Evolutionary conservation across 2,329 filamentous ascomycete genomes (phyloP).

Genomic region (Botrytis tulipae): DNA sequence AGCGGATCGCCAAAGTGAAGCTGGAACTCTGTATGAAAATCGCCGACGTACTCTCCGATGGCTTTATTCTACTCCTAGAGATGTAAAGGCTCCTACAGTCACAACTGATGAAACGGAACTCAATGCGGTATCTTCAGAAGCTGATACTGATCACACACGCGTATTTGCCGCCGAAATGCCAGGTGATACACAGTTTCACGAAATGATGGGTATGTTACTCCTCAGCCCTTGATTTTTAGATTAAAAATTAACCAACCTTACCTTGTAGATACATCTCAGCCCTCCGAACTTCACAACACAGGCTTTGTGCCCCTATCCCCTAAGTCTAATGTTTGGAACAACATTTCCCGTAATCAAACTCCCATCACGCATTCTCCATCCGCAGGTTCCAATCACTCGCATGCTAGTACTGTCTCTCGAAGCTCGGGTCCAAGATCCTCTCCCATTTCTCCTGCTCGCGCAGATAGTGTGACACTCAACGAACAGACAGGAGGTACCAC

Average conservation of each 20-base stretch:
- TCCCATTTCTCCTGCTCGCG: slow-evolving; percentile 22
- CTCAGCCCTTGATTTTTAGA: slow-evolving; percentile 1
- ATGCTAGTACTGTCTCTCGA: slow-evolving; percentile 28
- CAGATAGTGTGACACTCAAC: slow-evolving; percentile 27
- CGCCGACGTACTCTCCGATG: slow-evolving; percentile 32
- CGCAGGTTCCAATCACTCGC: slow-evolving; percentile 22
- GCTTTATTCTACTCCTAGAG: slow-evolving; percentile 29
- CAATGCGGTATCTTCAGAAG: slow-evolving; percentile 20
- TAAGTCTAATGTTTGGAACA: slow-evolving; percentile 12
- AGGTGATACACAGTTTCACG: slow-evolving; percentile 35
- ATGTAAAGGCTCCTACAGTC: slow-evolving; percentile 35
- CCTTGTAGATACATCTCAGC: slow-evolving; percentile 31
- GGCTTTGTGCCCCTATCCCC: slow-evolving; percentile 24
- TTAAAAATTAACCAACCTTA: slow-evolving; percentile 1
- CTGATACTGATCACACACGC: slow-evolving; percentile 27
- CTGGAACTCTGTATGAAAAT: slow-evolving; percentile 31
- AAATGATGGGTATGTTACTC: slow-evolving; percentile 37
- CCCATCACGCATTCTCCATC: slow-evolving; percentile 23
- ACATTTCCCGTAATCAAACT: slow-evolving; percentile 5
- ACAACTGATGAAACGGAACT: slow-evolving; percentile 34
- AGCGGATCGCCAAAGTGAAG: slow-evolving; percentile 29
- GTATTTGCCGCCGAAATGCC: slow-evolving; percentile 29
- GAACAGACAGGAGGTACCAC: background rate
- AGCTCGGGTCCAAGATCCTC: slow-evolving; percentile 26
- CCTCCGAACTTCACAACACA: slow-evolving; percentile 28